These are phyloP conservation scores for Malania oleifera DNA, from an alignment of 164 flowering plant genomes.

Conservation along the genomic window DNA sequence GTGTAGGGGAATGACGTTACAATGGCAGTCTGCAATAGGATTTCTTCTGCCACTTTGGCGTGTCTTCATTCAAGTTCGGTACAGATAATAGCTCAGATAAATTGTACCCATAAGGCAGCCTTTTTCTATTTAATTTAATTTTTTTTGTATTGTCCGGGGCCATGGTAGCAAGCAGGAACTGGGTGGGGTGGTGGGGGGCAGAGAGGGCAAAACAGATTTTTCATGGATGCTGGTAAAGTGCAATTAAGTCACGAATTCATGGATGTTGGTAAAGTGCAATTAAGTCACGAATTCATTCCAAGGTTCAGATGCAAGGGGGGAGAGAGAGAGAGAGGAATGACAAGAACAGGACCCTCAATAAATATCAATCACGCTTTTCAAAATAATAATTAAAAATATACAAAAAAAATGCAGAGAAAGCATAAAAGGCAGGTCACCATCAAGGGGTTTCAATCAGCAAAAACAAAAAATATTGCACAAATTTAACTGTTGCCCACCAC, in stretches of 20 bases:
- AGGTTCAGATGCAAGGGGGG: constrained; percentile 28
- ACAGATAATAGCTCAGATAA: too few species aligned
- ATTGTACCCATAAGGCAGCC: constrained; percentile 7
- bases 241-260: constrained; percentile 51
- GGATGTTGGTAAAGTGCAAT: too few species aligned
- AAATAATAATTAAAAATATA: too few species aligned
- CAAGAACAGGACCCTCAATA: constrained; percentile 17
- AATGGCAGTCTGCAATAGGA: constrained; percentile 4
- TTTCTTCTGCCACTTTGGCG: background rate
- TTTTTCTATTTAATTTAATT: too few species aligned
- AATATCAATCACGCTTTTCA: constrained; percentile 25
- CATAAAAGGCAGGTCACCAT: constrained; percentile 32
- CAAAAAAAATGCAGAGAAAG: constrained; percentile 3
- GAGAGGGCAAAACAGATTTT: constrained; percentile 30
- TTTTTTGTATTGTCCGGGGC: constrained; percentile 15
- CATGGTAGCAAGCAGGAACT: constrained; percentile 9
- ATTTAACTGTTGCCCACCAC: constrained; percentile 37
- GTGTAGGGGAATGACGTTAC: background rate
- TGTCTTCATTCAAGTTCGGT: too few species aligned
- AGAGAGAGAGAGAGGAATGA: constrained; percentile 3
- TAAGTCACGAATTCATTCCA: constrained; percentile 56
- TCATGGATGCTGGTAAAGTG: constrained; percentile 30
- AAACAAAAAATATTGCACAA: constrained; percentile 13
- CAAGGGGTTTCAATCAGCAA: constrained; percentile 44
- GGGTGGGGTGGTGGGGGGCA: constrained; percentile 17